These are phyloP conservation scores for Cotoneaster glaucophyllus DNA, from an alignment of 306 rosid species.

Conservation along the genomic window DNA sequence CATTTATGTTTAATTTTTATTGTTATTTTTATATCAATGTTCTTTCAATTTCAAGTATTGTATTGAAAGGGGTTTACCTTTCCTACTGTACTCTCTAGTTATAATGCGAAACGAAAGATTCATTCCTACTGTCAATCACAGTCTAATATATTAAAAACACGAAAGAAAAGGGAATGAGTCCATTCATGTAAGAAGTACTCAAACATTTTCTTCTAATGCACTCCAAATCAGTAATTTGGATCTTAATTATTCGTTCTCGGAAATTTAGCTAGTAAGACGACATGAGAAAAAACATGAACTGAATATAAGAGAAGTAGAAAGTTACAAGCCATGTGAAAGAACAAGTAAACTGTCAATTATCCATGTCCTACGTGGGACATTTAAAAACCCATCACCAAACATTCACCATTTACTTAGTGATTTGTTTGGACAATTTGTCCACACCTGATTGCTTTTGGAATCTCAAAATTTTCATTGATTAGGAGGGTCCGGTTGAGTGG, in stretches of 20 bases:
- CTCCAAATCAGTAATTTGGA: not conserved
- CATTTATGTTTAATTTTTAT: not conserved
- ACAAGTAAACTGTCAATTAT: not conserved
- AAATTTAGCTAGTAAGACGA: not conserved
- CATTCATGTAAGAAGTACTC: no score
- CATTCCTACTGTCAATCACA: no score
- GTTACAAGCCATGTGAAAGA: not conserved
- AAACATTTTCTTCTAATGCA: not conserved
- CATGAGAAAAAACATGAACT: not conserved
- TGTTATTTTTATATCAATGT: not conserved
- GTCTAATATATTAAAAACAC: no score
- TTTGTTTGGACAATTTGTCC: constrained; percentile 40
- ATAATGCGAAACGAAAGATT: no score
- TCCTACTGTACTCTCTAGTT: no score
- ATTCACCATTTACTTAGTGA: not conserved
- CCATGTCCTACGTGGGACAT: not conserved
- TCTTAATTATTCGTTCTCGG: not conserved
- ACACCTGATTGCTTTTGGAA: constrained; percentile 43
- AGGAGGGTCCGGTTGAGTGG: constrained; percentile 23
- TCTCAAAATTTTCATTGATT: constrained; percentile 19
- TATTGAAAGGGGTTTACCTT: not conserved
- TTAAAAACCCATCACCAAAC: constrained; percentile 3
- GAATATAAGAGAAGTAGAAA: not conserved
- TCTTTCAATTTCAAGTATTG: not conserved
- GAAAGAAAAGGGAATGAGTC: no score